Base-by-base conservation (phyloP, 352 stramenopile genomes). In the Phytophthora brassicae region DNA sequence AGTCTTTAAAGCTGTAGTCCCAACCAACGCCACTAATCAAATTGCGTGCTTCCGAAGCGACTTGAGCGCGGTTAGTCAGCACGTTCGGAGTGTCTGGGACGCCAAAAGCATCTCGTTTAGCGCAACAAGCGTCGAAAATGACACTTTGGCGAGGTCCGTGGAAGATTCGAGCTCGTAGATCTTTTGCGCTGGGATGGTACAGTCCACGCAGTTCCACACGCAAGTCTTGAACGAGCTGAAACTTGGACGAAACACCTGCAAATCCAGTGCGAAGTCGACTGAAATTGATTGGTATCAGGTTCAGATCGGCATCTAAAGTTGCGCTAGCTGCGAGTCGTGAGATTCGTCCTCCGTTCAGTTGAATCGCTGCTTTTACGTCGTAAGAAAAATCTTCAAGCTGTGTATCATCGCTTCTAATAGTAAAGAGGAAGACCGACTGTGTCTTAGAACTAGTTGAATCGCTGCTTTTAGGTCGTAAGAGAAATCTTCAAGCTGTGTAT, bases 1-100 rank as follows among this genome's bases (percentile, higher is more conserved):
- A 72, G 41, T 93, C 84, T 12, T 68, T 68, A 39, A 95, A 94
- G 4, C 65, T 69, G 48, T 92, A 92, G 59, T 94, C 86, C 48
- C 63, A 84, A 1, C 86, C 86, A 8, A 90, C 68, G 2, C 79
- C 84, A 22, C 76, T 92, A 16, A 72, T 88, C 4, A 77, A 71
- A 42, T 89, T 88, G 0, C 48, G 41, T 6, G 70, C 44, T 8
- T 78, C 75, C 2, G 74, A 66, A 17, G 69, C 54, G 33, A 84
- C 26, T 13, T 86, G 81, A 14, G 68, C 55, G 4, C 66, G 58
- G 54, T 89, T 90, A 3, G 84, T 64, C 7, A 81, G 49, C 16
- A 81, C 35, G 6, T 63, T 33, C 2, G 57, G 39, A 0, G 45
- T 39, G 29, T 90, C 77, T 0, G 81, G 79, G 1, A 72, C 2